A percentile compares a stretch with the other conserved stretches of the same genome.
phyloP scores from a whole-genome alignment of 441 rosid genomes.

The Hura crepitans region DNA sequence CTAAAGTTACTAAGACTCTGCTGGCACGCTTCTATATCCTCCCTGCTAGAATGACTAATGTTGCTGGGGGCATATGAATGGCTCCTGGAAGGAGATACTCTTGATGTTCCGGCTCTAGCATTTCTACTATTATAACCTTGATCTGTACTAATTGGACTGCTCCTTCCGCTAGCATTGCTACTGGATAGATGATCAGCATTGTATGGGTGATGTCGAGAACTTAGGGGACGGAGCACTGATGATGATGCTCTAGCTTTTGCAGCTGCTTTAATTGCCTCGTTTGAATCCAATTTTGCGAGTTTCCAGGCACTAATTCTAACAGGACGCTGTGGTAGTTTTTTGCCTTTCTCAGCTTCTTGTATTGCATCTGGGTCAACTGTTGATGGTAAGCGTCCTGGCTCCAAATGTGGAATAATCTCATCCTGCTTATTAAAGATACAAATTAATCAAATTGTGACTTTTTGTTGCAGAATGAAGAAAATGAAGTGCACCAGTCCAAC shows the following conservation, averaged over 20 bases:
- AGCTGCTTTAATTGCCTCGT: conserved; percentile 73
- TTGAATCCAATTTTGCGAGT: conserved; percentile 81
- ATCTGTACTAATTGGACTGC: conserved; percentile 62
- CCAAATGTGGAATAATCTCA: conserved; percentile 82
- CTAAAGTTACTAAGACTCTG: conserved; percentile 52
- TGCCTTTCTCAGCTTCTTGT: conserved; percentile 46
- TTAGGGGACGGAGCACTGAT: conserved; percentile 68
- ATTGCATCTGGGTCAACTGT: conserved; percentile 70
- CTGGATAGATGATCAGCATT: conserved; percentile 50
- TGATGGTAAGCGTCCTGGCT: conserved; percentile 74
- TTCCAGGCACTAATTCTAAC: conserved; percentile 93
- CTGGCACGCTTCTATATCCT: conserved; percentile 49
- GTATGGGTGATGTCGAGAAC: conserved; percentile 49
- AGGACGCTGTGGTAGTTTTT: conserved; percentile 60
- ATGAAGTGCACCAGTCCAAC: not conserved
- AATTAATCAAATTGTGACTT: conserved; percentile 2
- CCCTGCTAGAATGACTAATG: conserved; percentile 49
- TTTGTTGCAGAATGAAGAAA: not conserved
- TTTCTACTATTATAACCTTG: conserved; percentile 40
- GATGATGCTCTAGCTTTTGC: conserved; percentile 91
- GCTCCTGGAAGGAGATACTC: conserved; percentile 37
- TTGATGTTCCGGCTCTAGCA: conserved; percentile 35
- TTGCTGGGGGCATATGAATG: conserved; percentile 43
- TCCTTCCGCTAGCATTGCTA: conserved; percentile 65
- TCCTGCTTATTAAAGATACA: conserved; percentile 43